These are phyloP conservation scores for Tylopilus balloui DNA, from an alignment of 768 basidiomycete genomes.

Conservation along the genomic window DNA sequence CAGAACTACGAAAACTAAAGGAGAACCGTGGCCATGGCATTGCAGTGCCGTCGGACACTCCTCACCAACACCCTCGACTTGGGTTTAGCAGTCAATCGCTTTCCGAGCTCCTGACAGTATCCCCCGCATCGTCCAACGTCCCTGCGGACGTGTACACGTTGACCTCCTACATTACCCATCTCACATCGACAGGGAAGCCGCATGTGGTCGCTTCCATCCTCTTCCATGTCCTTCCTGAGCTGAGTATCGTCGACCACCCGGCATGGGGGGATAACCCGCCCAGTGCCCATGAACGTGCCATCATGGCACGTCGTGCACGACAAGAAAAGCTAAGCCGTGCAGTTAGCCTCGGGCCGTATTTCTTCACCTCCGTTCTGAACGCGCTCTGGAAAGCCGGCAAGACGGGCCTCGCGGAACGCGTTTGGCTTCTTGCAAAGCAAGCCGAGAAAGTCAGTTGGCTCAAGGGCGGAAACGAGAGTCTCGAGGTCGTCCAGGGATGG, in stretches of 20 bases:
- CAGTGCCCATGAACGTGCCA: slow-evolving; percentile 22
- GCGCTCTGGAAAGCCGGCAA: slow-evolving; percentile 54
- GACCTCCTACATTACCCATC: slow-evolving; percentile 47
- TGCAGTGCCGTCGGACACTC: slow-evolving; percentile 9
- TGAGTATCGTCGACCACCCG: slow-evolving; percentile 38
- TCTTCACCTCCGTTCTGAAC: slow-evolving; percentile 57
- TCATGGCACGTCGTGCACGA: slow-evolving; percentile 23
- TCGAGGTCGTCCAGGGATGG: slow-evolving; percentile 47
- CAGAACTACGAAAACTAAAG: slow-evolving; percentile 27
- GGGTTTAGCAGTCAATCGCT: slow-evolving; percentile 3
- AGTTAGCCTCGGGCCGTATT: slow-evolving; percentile 51
- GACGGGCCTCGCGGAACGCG: slow-evolving; percentile 52
- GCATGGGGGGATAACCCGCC: slow-evolving; percentile 32
- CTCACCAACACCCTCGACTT: not conserved
- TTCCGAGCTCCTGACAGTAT: slow-evolving; percentile 10
- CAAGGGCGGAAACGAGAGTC: slow-evolving; percentile 15
- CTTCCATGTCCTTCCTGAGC: slow-evolving; percentile 54
- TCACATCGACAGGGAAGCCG: slow-evolving; percentile 47
- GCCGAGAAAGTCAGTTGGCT: slow-evolving; percentile 56
- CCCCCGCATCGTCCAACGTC: slow-evolving; percentile 15
- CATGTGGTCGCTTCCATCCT: slow-evolving; percentile 43
- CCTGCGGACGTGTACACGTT: slow-evolving; percentile 45
- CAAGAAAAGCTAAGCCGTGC: slow-evolving; percentile 39
- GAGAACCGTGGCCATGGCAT: slow-evolving; percentile 26
- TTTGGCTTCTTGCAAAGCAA: slow-evolving; percentile 59